Conservation (phyloP, 768 basidiomycete species). For the Mycena capillaripes region DNA sequence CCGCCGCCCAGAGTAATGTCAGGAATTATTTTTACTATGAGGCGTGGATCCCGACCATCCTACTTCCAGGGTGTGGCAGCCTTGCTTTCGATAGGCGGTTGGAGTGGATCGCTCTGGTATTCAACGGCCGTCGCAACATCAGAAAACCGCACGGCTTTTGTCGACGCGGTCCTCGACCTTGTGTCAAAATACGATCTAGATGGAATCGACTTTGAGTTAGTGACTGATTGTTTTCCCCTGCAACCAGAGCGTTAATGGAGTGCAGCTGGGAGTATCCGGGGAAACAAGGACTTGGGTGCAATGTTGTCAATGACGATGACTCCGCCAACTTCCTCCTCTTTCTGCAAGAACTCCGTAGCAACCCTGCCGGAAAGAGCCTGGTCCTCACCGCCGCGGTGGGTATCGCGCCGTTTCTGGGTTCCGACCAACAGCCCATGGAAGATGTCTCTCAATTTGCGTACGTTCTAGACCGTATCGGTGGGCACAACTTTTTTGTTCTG, state of each 20-base stretch:
- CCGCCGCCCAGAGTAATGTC: slow-evolving; percentile 57
- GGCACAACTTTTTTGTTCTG: neutral
- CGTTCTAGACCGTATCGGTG: slow-evolving; percentile 80
- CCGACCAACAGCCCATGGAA: slow-evolving; percentile 66
- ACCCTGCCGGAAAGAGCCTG: slow-evolving; percentile 66
- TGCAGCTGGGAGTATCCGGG: slow-evolving; percentile 90
- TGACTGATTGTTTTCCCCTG: slow-evolving; percentile 27
- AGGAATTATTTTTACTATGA: slow-evolving; percentile 47
- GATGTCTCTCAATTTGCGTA: slow-evolving; percentile 77
- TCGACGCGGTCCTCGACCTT: slow-evolving; percentile 64
- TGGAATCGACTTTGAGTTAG: slow-evolving; percentile 81
- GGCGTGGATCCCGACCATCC: neutral
- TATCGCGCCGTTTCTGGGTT: slow-evolving; percentile 74
- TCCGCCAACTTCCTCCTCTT: slow-evolving; percentile 85
- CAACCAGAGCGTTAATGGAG: neutral
- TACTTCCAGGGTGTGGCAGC: slow-evolving; percentile 65
- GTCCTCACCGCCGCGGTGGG: slow-evolving; percentile 82
- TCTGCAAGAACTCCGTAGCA: slow-evolving; percentile 76
- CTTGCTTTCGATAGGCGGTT: slow-evolving; percentile 75
- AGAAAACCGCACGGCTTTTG: slow-evolving; percentile 70
- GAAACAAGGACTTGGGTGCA: slow-evolving; percentile 76
- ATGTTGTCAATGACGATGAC: slow-evolving; percentile 72
- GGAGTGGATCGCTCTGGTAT: slow-evolving; percentile 75
- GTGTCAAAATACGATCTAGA: slow-evolving; percentile 65
- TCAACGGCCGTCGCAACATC: slow-evolving; percentile 69